Evolutionary conservation across 257 asterid species (phyloP), one percentile per base, ranked within the genome.

Genomic region (Voacanga thouarsii): DNA sequence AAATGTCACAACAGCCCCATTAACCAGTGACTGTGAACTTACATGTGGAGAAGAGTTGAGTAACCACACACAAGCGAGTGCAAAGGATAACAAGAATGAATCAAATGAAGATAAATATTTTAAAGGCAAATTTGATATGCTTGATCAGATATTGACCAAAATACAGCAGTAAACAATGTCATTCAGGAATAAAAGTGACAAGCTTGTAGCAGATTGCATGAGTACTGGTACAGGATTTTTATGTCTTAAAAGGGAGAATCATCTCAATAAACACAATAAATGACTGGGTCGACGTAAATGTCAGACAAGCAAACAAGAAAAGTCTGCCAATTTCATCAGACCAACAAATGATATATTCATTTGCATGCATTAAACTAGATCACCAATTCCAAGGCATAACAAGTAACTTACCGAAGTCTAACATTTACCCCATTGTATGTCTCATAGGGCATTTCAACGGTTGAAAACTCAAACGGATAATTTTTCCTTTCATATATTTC

Each of bases 381-480:
- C 28, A 18, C 72, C 45, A 74, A 57, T 60, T 72, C 76, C 57
- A 72, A 47, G 0, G 10, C 28, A 74, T 39, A 75, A 67, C n/a
- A 39, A 60, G 44, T 24, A 79, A 80, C 94, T 87, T 79, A 93
- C 99, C 99, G 89, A 50, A 95, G 98, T 77, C 99, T 90, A 74
- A 93, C 98, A 78, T 95, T 93, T 30, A 86, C 90, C 85, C 99
- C 98, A 81, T 90, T 95, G 81, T 95, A 95, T 55, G 99, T 89
- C 83, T 95, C 99, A 41, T 91, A 90, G 63, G 99, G 99, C 99
- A 95, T 95, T 87, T 95, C 99, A 83, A 95, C 98, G n/a, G 97
- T 84, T 70, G 99, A 93, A 87, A 95, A 95, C 79, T 95, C 98
- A 84, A 95, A 95, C n/a, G 94, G 97, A 88, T 86, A 95, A 47